phyloP scores from a whole-genome alignment of 208 protist species.

The Crithidia bombi region DNA sequence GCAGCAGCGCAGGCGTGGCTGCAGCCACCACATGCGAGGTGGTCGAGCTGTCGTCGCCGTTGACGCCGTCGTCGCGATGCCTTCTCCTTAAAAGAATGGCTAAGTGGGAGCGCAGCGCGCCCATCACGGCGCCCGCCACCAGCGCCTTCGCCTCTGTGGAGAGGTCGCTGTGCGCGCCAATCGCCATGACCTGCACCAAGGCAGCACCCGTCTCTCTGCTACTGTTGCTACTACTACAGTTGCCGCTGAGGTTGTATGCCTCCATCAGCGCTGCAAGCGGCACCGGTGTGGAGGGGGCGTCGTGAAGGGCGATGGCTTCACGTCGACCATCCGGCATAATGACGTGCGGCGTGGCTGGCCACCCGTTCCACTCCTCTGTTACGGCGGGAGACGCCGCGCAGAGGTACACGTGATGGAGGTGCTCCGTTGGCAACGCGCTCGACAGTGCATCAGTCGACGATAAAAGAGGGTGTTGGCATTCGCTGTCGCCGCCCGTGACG shows the following conservation, averaged over 20 bases:
- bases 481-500: not conserved
- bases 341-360: conserved; percentile 11
- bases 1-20: too few relatives aligned
- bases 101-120: conserved; percentile 30
- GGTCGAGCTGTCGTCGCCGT: too few relatives aligned
- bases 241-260: conserved; percentile 11
- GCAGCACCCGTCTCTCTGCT: not conserved
- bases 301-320: not conserved
- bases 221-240: not conserved
- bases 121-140: conserved; percentile 17
- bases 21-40: not conserved
- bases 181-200: conserved; percentile 27
- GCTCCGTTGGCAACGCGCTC: conserved; percentile 3
- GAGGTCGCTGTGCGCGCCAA: conserved; percentile 15
- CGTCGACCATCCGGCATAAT: not conserved
- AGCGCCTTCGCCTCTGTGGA: conserved; percentile 33
- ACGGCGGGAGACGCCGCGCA: conserved; percentile 35
- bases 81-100: conserved; percentile 3
- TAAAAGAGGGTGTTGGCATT: not conserved
- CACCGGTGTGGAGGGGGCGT: not conserved
- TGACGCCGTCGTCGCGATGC: too few relatives aligned
- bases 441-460: not conserved
- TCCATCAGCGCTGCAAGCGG: conserved; percentile 9
- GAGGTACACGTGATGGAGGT: conserved; percentile 32
- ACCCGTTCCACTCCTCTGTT: conserved; percentile 38